phyloP scores from a whole-genome alignment of 1,284 basidiomycete genomes.

The Pseudozyma hubeiensis region DNA sequence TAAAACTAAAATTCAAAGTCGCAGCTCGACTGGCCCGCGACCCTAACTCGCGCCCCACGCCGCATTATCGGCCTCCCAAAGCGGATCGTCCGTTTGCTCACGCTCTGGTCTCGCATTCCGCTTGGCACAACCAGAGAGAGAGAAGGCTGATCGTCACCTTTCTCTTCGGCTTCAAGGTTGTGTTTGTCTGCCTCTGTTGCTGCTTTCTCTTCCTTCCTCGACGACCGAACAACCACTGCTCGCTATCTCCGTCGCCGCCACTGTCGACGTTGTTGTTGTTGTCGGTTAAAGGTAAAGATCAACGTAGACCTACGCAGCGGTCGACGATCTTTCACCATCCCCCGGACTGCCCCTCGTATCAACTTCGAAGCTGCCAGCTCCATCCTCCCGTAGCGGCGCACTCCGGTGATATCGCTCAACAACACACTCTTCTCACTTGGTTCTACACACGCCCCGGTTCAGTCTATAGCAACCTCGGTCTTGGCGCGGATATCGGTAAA shows the following conservation, averaged over 20 bases:
- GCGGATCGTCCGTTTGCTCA: conserved; percentile 2
- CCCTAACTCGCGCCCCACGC: conserved; percentile 1
- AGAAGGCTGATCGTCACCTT: conserved; percentile 6
- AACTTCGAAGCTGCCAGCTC: neutral
- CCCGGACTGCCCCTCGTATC: neutral
- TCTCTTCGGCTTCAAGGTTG: neutral
- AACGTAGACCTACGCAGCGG: conserved; percentile 22
- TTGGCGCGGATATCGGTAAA: too few relatives aligned
- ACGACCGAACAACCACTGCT: conserved; percentile 3
- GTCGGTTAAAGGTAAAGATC: conserved; percentile 5
- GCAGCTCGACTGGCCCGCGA: too few relatives aligned
- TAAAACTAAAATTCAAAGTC: neutral
- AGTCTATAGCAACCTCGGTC: too few relatives aligned
- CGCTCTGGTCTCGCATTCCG: conserved; percentile 1
- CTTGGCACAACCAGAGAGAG: conserved; percentile 1
- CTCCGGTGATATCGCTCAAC: too few relatives aligned
- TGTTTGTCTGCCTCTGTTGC: neutral
- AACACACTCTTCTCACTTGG: too few relatives aligned
- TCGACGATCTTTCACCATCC: conserved; percentile 12
- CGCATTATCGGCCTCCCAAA: conserved; percentile 12
- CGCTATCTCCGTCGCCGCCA: conserved; percentile 15
- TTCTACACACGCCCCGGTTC: too few relatives aligned
- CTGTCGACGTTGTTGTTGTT: neutral
- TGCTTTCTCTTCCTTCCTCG: conserved; percentile 2
- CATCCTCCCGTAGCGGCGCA: neutral